A percentile compares a stretch with the other conserved stretches of the same genome.
phyloP scores from a whole-genome alignment of 345 rosid species.

The Tarenaya hassleriana region DNA sequence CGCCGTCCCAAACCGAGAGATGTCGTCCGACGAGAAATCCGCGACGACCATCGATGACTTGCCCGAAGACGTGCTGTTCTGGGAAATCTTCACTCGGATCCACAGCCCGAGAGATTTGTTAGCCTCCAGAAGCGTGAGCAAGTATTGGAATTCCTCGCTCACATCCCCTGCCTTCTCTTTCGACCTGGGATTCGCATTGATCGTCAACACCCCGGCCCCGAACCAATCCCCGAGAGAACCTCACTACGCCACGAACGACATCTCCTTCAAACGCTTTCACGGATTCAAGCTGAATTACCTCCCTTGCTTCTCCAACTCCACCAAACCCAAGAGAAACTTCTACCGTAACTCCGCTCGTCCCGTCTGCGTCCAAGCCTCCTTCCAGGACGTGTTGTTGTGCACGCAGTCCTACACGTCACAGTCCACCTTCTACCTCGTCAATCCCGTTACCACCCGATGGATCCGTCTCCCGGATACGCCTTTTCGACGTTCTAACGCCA shows the following conservation, averaged over 20 bases:
- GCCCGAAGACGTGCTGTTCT: conserved; percentile 1
- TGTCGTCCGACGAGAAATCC: no score
- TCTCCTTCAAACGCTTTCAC: conserved; percentile 1
- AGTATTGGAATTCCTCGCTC: conserved; percentile 6
- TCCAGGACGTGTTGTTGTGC: conserved; percentile 11
- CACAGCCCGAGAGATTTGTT: background rate
- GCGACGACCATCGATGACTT: conserved; percentile 7
- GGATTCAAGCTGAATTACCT: background rate
- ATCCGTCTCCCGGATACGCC: background rate
- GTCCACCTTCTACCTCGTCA: conserved; percentile 6
- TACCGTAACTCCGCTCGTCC: background rate
- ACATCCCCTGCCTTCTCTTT: background rate
- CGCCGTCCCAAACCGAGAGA: no score
- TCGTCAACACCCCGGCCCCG: conserved; percentile 7
- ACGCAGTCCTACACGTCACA: background rate
- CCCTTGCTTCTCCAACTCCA: no score
- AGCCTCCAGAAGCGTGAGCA: conserved; percentile 16
- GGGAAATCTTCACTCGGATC: background rate
- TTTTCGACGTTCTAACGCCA: no score
- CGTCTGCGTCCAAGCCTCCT: conserved; percentile 14
- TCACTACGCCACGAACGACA: background rate
- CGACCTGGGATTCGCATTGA: background rate
- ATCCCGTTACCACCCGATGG: conserved; percentile 13
- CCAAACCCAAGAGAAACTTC: conserved; percentile 1
- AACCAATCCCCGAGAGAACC: no score